Evolutionary conservation across 495 filamentous ascomycete genomes (phyloP).

Genomic region (Podospora didyma): DNA sequence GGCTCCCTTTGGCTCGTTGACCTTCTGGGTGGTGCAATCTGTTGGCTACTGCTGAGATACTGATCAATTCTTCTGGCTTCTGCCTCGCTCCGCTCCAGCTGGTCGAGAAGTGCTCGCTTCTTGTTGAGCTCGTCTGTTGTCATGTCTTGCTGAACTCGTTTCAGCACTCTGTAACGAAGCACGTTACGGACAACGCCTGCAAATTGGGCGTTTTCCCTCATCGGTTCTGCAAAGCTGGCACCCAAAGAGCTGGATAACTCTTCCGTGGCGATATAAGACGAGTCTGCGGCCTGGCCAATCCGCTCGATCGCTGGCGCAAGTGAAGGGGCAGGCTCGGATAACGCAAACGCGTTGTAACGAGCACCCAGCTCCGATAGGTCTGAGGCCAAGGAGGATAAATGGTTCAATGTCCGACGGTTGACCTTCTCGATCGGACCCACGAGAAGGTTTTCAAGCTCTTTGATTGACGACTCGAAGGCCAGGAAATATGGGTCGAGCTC

Average conservation of each 20-base stretch:
- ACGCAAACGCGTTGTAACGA: conserved; percentile 92
- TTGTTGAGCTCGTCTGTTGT: conserved; percentile 83
- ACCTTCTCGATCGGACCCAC: conserved; percentile 94
- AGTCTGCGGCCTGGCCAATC: conserved; percentile 90
- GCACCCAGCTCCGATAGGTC: conserved; percentile 91
- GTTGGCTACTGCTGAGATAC: conserved; percentile 70
- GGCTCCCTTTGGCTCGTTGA: conserved; percentile 55
- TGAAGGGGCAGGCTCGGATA: conserved; percentile 82
- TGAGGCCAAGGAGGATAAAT: conserved; percentile 73
- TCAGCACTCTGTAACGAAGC: conserved; percentile 80
- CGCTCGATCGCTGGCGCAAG: conserved; percentile 93
- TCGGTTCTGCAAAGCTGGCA: conserved; percentile 90
- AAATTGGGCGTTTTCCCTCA: conserved; percentile 96
- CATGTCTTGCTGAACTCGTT: conserved; percentile 96
- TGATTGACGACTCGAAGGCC: conserved; percentile 80
- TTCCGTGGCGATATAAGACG: conserved; percentile 92
- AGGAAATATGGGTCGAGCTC: conserved; percentile 95
- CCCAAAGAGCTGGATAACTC: conserved; percentile 80
- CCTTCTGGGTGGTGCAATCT: conserved; percentile 55
- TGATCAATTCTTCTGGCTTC: conserved; percentile 91
- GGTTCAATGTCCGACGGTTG: conserved; percentile 81
- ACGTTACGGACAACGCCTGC: conserved; percentile 89
- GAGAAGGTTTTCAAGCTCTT: conserved; percentile 79
- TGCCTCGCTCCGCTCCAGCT: conserved; percentile 80
- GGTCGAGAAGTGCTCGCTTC: conserved; percentile 73